Conservation (phyloP, 2,329 filamentous ascomycete species). For the Fusarium sp. region DNA sequence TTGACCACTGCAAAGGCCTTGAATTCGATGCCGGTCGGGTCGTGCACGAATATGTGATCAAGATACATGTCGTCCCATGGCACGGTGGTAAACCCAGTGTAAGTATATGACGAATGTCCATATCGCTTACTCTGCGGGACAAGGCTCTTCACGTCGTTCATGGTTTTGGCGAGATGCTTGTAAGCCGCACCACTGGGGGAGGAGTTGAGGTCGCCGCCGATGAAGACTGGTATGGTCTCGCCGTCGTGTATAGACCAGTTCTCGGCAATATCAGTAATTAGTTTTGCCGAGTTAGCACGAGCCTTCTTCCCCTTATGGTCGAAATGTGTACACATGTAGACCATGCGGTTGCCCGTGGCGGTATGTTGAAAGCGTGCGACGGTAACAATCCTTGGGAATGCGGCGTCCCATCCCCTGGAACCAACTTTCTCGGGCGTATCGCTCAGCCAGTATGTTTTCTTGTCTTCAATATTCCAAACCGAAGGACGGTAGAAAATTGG, state of each 20-base stretch:
- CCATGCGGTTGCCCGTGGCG: slow-evolving; percentile 50
- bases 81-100: slow-evolving; percentile 43
- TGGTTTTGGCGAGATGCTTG: slow-evolving; percentile 36
- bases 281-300: slow-evolving; percentile 54
- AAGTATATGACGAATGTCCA: slow-evolving; percentile 44
- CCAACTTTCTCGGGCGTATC: slow-evolving; percentile 65
- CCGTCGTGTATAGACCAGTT: slow-evolving; percentile 38
- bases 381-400: slow-evolving; percentile 58
- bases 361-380: slow-evolving; percentile 57
- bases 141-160: slow-evolving; percentile 42
- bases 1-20: slow-evolving; percentile 42
- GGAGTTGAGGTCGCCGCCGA: slow-evolving; percentile 49
- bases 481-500: slow-evolving; percentile 71
- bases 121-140: slow-evolving; percentile 37
- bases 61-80: slow-evolving; percentile 37
- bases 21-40: slow-evolving; percentile 39
- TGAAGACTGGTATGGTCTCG: slow-evolving; percentile 43
- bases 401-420: slow-evolving; percentile 67
- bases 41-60: slow-evolving; percentile 48
- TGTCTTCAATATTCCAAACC: slow-evolving; percentile 62
- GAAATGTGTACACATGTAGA: slow-evolving; percentile 64
- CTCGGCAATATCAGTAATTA: slow-evolving; percentile 47
- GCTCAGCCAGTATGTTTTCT: slow-evolving; percentile 70
- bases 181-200: slow-evolving; percentile 44
- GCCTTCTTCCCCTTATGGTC: slow-evolving; percentile 58